Evolutionary conservation across 176 grass and related monocot genomes (phyloP), one percentile per base, ranked within the genome.

Genomic region (Aechmea fasciata): DNA sequence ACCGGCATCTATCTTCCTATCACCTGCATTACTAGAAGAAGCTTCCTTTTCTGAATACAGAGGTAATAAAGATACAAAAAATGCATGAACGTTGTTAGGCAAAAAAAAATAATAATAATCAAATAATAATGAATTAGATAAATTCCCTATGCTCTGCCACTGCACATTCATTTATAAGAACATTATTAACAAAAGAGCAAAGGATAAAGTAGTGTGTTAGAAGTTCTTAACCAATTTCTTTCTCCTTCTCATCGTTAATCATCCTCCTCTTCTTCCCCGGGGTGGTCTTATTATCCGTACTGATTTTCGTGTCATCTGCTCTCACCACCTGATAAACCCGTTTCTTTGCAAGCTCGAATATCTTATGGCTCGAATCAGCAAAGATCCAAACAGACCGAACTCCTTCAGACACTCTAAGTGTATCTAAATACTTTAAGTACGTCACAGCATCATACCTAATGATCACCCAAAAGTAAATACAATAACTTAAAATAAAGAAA

Each of bases 331-430:
- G 93, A 72, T 92, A 96, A 70, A 96, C 88, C 15, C 93, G 80
- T 68, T 80, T 89, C 70, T 92, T 96, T 24, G 93, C 86, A 48
- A 89, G 78, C 75, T 96, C 88, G 83, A 96, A 96, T 76, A 92
- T 96, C 64, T 81, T 92, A 73, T 92, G 89, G 70, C 88, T 96
- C 69, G 93, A 96, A 66, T 96, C 86, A 54, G 92, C 88, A 85
- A 96, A 88, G 63, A 96, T 83, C 93, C 93, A 96, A 75, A 96
- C 87, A n/a, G 93, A 96, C 33, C 83, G 79, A 66, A 91, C 86
- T 41, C 93, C 88, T 92, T 92, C 93, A 20, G 88, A 92, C 66
- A 89, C 93, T 71, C 93, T 96, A 50, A 92, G 78, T 11, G 88
- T 90, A 80, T 96, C 88, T 51, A 96, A 81, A 65, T 90, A 96